phyloP scores from a whole-genome alignment of 78 protist genomes.

The Neovahlkampfia damariscottae region DNA sequence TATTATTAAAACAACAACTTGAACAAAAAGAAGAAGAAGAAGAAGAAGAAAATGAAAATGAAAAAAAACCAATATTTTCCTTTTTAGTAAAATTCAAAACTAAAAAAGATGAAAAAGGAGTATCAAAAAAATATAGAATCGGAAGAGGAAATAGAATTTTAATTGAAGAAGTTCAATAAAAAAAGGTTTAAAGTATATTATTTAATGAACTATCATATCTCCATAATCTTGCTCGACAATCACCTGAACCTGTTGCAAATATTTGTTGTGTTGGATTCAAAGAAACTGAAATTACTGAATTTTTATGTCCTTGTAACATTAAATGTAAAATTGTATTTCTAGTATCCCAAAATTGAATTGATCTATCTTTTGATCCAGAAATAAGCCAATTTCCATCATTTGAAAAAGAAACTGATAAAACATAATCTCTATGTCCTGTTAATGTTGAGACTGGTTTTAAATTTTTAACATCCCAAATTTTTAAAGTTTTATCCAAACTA shows the following conservation, averaged over 20 bases:
- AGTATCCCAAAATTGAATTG: slow-evolving; percentile 70
- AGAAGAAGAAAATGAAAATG: neutral
- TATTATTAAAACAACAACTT: neutral
- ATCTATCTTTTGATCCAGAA: slow-evolving; percentile 72
- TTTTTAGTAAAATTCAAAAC: neutral
- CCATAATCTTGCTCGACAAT: slow-evolving; percentile 57
- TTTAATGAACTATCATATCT: neutral
- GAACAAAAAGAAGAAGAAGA: neutral
- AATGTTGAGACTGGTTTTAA: neutral
- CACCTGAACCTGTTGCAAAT: slow-evolving; percentile 74
- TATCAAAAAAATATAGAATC: neutral
- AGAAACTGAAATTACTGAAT: slow-evolving; percentile 64
- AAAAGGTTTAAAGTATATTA: neutral
- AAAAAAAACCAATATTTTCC: neutral
- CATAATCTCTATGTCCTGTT: slow-evolving; percentile 32
- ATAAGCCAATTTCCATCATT: slow-evolving; percentile 67
- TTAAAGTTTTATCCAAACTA: slow-evolving; percentile 56
- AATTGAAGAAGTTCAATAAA: too few relatives aligned
- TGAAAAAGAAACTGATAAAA: slow-evolving; percentile 62
- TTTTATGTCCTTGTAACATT: slow-evolving; percentile 66
- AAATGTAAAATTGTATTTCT: neutral
- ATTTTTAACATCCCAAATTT: slow-evolving; percentile 58
- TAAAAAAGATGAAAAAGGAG: neutral
- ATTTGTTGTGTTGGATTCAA: slow-evolving; percentile 36
- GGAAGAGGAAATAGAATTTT: too few relatives aligned